Percentiles rank a stretch among this genome's conserved stretches.
Evolutionary conservation across 2,329 filamentous ascomycete species (phyloP).

Genomic region (Sphaerulina musiva): DNA sequence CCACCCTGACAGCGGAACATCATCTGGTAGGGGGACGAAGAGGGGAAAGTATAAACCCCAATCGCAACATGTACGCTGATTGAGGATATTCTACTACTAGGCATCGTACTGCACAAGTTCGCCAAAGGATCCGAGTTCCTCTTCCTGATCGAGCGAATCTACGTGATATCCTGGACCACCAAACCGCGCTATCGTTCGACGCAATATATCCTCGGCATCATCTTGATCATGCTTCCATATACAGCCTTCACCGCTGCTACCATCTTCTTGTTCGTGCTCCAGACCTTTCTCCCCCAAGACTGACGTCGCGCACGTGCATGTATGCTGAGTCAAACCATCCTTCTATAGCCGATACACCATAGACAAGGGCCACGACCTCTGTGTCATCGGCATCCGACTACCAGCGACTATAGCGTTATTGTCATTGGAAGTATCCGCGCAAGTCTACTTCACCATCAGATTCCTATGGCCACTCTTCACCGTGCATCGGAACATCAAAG

Average conservation of each 20-base stretch:
- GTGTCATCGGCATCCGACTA: neutral
- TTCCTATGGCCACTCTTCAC: conserved; percentile 8
- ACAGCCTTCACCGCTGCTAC: neutral
- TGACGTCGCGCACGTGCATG: too few relatives aligned
- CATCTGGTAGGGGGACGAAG: too few relatives aligned
- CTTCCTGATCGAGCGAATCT: conserved; percentile 18
- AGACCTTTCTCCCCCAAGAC: too few relatives aligned
- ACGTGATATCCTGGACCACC: conserved; percentile 18
- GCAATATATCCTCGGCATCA: conserved; percentile 14
- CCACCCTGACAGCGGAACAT: too few relatives aligned
- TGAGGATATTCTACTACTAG: neutral
- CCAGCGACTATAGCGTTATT: neutral
- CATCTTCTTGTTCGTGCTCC: neutral
- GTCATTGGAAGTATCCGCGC: neutral
- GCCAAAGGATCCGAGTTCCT: conserved; percentile 12
- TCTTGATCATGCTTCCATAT: conserved; percentile 14
- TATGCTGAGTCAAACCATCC: too few relatives aligned
- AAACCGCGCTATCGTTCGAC: conserved; percentile 8
- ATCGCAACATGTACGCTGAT: too few relatives aligned
- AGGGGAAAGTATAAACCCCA: too few relatives aligned
- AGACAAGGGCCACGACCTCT: neutral
- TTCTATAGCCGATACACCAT: neutral
- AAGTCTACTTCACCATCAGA: conserved; percentile 7
- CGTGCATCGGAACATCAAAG: conserved; percentile 6
- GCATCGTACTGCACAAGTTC: conserved; percentile 1